phyloP scores from a whole-genome alignment of 495 filamentous ascomycete species.

The Cryomyces antarcticus region DNA sequence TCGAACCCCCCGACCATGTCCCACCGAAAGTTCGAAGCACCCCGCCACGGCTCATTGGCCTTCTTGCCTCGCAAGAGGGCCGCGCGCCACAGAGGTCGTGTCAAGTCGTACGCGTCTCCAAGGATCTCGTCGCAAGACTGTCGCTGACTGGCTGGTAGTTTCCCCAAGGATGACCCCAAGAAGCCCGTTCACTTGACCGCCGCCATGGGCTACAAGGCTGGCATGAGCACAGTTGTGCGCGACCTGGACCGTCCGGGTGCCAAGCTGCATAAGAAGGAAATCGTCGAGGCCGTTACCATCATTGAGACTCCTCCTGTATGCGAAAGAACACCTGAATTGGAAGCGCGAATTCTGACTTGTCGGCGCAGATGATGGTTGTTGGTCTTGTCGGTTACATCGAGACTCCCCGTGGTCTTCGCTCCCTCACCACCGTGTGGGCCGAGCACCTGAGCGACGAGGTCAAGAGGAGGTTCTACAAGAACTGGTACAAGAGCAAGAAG shows the following conservation, averaged over 20 bases:
- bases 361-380: constrained; percentile 82
- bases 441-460: constrained; percentile 97
- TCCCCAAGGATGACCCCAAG: constrained; percentile 99
- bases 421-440: constrained; percentile 98
- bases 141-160: constrained; percentile 30
- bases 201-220: constrained; percentile 99
- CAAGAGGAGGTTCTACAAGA: constrained; percentile 99
- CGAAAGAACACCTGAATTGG: constrained; percentile 6
- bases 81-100: constrained; percentile 88
- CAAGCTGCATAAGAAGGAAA: constrained; percentile 99
- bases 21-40: constrained; percentile 41
- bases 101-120: constrained; percentile 36
- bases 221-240: constrained; percentile 99
- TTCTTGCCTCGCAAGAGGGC: constrained; percentile 96
- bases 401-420: constrained; percentile 97
- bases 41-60: constrained; percentile 94
- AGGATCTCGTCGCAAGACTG: background rate
- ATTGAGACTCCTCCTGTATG: constrained; percentile 99
- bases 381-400: constrained; percentile 99
- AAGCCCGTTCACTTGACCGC: constrained; percentile 98
- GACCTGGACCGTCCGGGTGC: constrained; percentile 98
- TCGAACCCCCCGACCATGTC: constrained; percentile 6
- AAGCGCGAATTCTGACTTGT: constrained; percentile 28
- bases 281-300: constrained; percentile 96
- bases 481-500: constrained; percentile 99